phyloP scores from a whole-genome alignment of 176 grass and related monocot genomes.

The Aegilops bicornis region DNA sequence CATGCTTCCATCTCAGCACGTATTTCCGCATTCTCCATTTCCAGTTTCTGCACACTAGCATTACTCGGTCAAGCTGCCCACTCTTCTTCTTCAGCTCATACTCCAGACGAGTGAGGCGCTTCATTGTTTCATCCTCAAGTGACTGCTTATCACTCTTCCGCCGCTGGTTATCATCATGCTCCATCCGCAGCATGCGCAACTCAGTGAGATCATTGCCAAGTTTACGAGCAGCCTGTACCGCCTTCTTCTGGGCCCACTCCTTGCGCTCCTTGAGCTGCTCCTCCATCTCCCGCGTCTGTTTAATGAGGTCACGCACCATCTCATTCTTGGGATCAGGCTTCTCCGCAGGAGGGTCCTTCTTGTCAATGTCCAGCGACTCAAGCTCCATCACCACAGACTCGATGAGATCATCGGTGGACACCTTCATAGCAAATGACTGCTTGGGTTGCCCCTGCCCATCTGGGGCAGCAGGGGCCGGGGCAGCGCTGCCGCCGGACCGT shows the following conservation, averaged over 20 bases:
- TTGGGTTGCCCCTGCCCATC: conserved; percentile 34
- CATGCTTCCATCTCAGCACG: conserved; percentile 92
- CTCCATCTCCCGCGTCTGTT: conserved; percentile 77
- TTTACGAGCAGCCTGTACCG: conserved; percentile 85
- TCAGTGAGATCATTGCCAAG: conserved; percentile 85
- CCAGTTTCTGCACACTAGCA: conserved; percentile 65
- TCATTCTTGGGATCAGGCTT: conserved; percentile 52
- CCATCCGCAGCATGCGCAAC: conserved; percentile 72
- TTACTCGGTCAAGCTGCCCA: conserved; percentile 84
- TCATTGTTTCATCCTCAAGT: conserved; percentile 68
- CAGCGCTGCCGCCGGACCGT: background rate
- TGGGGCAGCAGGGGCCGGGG: background rate
- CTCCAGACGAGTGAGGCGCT: conserved; percentile 71
- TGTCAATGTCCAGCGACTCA: conserved; percentile 56
- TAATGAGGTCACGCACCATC: conserved; percentile 64
- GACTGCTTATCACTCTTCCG: conserved; percentile 73
- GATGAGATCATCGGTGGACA: conserved; percentile 55
- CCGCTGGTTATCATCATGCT: conserved; percentile 72
- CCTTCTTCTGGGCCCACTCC: conserved; percentile 92
- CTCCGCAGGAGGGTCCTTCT: conserved; percentile 43
- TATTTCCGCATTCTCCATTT: conserved; percentile 95
- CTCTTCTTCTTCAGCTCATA: conserved; percentile 87
- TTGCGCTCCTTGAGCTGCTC: conserved; percentile 80
- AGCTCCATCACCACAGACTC: conserved; percentile 52
- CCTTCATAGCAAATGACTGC: conserved; percentile 37